phyloP scores from a whole-genome alignment of 2,329 filamentous ascomycete genomes.

The Leptosphaerulina australis region DNA sequence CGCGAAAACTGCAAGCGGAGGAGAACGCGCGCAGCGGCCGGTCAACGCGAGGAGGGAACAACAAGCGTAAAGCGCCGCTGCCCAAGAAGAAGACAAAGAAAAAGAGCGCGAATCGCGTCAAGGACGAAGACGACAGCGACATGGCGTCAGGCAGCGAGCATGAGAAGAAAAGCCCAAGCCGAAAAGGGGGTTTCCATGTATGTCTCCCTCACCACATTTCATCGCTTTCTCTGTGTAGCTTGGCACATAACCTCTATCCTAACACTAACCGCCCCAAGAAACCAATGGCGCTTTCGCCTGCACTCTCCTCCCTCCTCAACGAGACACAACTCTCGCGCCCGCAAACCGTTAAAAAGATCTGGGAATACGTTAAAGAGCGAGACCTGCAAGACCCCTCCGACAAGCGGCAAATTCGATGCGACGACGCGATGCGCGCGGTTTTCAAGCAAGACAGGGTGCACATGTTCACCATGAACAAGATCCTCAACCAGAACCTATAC shows the following conservation, averaged over 20 bases:
- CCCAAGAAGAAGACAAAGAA: slow-evolving; percentile 75
- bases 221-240: background rate
- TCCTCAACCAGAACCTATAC: slow-evolving; percentile 87
- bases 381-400: slow-evolving; percentile 89
- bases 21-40: slow-evolving; percentile 73
- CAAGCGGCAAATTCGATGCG: slow-evolving; percentile 90
- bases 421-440: slow-evolving; percentile 86
- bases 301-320: slow-evolving; percentile 72
- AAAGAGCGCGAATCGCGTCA: slow-evolving; percentile 73
- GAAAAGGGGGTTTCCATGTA: slow-evolving; percentile 90
- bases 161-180: slow-evolving; percentile 69
- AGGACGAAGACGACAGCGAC: slow-evolving; percentile 80
- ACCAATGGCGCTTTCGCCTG: slow-evolving; percentile 74
- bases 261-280: slow-evolving; percentile 55
- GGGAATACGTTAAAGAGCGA: slow-evolving; percentile 90
- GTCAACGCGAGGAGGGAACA: slow-evolving; percentile 75
- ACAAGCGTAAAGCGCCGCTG: slow-evolving; percentile 57
- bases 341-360: slow-evolving; percentile 94
- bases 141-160: slow-evolving; percentile 65
- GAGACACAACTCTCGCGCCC: slow-evolving; percentile 86
- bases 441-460: slow-evolving; percentile 91
- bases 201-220: slow-evolving; percentile 36
- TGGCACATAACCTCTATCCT: slow-evolving; percentile 10
- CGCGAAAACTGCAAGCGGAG: slow-evolving; percentile 87
- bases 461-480: slow-evolving; percentile 99